These are phyloP conservation scores for Aurinia saxatilis DNA, from an alignment of 345 rosid species.

Conservation along the genomic window DNA sequence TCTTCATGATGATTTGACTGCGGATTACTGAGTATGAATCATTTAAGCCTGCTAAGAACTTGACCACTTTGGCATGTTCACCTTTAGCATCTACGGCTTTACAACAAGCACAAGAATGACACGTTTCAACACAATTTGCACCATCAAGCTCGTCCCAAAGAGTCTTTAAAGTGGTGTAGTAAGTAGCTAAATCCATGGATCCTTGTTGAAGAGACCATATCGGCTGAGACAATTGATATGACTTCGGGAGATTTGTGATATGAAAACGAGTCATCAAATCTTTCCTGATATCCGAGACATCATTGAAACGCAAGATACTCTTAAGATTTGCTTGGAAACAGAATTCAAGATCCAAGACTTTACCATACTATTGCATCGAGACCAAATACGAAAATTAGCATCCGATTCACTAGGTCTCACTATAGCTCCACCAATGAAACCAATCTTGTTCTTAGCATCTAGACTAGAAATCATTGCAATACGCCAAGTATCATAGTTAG, in stretches of 20 bases:
- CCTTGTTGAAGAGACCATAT: background rate
- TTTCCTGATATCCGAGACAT: background rate
- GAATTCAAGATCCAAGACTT: background rate
- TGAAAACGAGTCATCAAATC: background rate
- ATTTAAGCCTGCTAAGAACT: background rate
- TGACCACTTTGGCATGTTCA: background rate
- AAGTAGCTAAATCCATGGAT: background rate
- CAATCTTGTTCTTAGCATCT: background rate
- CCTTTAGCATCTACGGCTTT: background rate
- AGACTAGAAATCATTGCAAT: background rate
- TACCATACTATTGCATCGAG: background rate
- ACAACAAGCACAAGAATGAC: too few species aligned
- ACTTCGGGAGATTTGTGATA: background rate
- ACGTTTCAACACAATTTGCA: too few species aligned
- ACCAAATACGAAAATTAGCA: background rate
- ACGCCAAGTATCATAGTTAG: background rate
- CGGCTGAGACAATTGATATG: background rate
- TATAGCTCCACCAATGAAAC: background rate
- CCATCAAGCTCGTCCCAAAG: background rate
- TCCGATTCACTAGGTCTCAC: background rate
- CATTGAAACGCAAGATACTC: too few species aligned
- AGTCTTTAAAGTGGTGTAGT: background rate
- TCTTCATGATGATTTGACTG: background rate
- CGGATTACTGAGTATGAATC: background rate
- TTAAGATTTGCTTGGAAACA: background rate